These are phyloP conservation scores for Pseudogymnoascus sp. DNA, from an alignment of 2,329 filamentous ascomycete genomes.

Conservation along the genomic window DNA sequence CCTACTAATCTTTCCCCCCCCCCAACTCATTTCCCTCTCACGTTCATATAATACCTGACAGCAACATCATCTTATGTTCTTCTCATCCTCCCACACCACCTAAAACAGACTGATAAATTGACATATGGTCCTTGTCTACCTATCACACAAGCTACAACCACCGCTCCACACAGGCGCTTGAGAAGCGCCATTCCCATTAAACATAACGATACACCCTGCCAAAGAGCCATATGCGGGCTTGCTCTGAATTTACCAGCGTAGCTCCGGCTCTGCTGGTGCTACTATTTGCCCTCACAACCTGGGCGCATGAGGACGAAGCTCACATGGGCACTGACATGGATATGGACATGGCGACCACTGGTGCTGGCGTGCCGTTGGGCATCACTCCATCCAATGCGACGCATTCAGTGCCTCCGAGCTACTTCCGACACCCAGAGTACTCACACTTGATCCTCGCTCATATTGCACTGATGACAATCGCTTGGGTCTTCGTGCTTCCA, in stretches of 20 bases:
- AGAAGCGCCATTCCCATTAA: neutral
- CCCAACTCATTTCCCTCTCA: neutral
- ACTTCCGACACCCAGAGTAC: conserved; percentile 35
- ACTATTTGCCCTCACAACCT: conserved; percentile 29
- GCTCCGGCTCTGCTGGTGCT: conserved; percentile 27
- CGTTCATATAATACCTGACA: neutral
- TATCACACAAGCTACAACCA: neutral
- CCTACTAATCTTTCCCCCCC: neutral
- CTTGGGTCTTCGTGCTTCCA: conserved; percentile 64
- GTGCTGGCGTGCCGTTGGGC: conserved; percentile 10
- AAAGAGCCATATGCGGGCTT: neutral
- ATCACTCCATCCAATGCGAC: conserved; percentile 9
- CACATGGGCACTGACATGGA: conserved; percentile 26
- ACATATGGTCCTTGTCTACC: neutral
- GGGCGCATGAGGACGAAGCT: conserved; percentile 24
- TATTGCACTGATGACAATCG: conserved; percentile 59
- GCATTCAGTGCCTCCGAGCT: conserved; percentile 29
- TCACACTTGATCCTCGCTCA: conserved; percentile 44
- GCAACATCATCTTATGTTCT: neutral
- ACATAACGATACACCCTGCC: neutral
- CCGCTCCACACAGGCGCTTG: neutral
- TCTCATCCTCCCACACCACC: neutral
- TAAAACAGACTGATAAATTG: neutral
- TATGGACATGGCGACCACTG: conserved; percentile 21
- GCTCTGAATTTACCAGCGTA: conserved; percentile 12